A percentile compares a stretch with the other conserved stretches of the same genome.
phyloP scores from a whole-genome alignment of 495 filamentous ascomycete species.

The Lepidopterella palustris region DNA sequence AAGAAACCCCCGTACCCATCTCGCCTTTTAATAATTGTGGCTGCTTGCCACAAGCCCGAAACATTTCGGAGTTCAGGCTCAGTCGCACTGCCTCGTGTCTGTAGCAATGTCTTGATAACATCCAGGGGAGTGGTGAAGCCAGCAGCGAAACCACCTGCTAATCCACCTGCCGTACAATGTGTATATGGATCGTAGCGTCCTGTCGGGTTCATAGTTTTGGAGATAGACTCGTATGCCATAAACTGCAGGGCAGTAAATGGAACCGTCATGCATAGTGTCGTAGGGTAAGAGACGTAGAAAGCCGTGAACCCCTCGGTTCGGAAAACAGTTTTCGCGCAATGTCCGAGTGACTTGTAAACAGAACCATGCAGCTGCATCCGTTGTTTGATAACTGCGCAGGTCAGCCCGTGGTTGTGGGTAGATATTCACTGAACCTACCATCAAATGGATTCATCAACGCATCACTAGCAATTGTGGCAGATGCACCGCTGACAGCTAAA shows the following conservation, averaged over 20 bases:
- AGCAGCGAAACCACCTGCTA: conserved; percentile 89
- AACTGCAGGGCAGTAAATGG: conserved; percentile 96
- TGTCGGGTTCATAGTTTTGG: conserved; percentile 81
- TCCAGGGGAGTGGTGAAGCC: conserved; percentile 93
- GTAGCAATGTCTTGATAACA: conserved; percentile 94
- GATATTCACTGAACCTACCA: conserved; percentile 49
- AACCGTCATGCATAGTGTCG: conserved; percentile 96
- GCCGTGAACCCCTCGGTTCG: conserved; percentile 78
- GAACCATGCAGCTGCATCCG: conserved; percentile 98
- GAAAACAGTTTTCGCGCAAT: conserved; percentile 85
- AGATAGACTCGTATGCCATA: conserved; percentile 93
- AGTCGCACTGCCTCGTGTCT: conserved; percentile 76
- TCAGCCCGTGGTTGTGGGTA: background rate
- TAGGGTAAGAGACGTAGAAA: conserved; percentile 98
- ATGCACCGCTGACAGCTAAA: conserved; percentile 80
- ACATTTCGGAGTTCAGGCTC: conserved; percentile 81
- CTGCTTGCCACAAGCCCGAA: conserved; percentile 74
- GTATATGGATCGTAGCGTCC: conserved; percentile 83
- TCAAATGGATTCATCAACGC: conserved; percentile 99
- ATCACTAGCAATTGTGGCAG: conserved; percentile 93
- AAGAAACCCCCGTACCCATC: conserved; percentile 87
- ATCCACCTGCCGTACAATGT: conserved; percentile 83
- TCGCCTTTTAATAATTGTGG: conserved; percentile 71
- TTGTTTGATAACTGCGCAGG: conserved; percentile 85
- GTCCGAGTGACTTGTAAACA: conserved; percentile 71